These are phyloP conservation scores for Oidium heveae DNA, from an alignment of 2,329 filamentous ascomycete genomes.

Conservation along the genomic window DNA sequence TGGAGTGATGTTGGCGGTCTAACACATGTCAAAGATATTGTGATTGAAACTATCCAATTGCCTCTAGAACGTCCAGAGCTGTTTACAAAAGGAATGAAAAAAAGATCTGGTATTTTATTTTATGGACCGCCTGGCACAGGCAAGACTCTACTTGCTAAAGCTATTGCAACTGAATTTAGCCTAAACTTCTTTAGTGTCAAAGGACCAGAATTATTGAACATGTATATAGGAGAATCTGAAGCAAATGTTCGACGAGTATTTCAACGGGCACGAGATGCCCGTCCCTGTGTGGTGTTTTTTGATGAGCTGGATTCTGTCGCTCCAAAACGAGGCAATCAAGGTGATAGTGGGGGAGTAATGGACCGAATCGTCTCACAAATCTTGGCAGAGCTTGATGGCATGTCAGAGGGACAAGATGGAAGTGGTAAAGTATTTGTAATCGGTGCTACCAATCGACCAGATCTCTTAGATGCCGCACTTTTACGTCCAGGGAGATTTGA, in stretches of 20 bases:
- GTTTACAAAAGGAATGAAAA: slow-evolving; percentile 95
- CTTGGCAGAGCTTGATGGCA: slow-evolving; percentile 84
- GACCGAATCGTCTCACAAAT: slow-evolving; percentile 90
- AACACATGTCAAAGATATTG: slow-evolving; percentile 85
- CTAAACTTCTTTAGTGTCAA: slow-evolving; percentile 91
- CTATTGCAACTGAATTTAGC: slow-evolving; percentile 79
- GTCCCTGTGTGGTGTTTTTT: slow-evolving; percentile 81
- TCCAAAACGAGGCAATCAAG: slow-evolving; percentile 89
- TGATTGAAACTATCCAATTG: slow-evolving; percentile 87
- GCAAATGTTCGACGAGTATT: slow-evolving; percentile 79
- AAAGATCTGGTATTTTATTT: slow-evolving; percentile 78
- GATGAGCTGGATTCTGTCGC: slow-evolving; percentile 85
- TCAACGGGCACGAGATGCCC: slow-evolving; percentile 60
- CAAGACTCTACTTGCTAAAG: slow-evolving; percentile 80
- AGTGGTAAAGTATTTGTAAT: slow-evolving; percentile 83
- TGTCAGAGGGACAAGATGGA: slow-evolving; percentile 74
- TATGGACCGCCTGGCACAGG: slow-evolving; percentile 80
- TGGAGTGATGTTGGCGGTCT: slow-evolving; percentile 94
- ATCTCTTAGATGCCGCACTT: slow-evolving; percentile 74
- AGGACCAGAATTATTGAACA: slow-evolving; percentile 74
- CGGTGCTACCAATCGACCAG: slow-evolving; percentile 82
- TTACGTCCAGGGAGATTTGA: slow-evolving; percentile 81
- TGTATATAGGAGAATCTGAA: slow-evolving; percentile 90
- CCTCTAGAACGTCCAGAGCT: slow-evolving; percentile 78
- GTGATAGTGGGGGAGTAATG: slow-evolving; percentile 94